phyloP scores from a whole-genome alignment of 176 grass and related monocot species.

The Paspalum vaginatum region DNA sequence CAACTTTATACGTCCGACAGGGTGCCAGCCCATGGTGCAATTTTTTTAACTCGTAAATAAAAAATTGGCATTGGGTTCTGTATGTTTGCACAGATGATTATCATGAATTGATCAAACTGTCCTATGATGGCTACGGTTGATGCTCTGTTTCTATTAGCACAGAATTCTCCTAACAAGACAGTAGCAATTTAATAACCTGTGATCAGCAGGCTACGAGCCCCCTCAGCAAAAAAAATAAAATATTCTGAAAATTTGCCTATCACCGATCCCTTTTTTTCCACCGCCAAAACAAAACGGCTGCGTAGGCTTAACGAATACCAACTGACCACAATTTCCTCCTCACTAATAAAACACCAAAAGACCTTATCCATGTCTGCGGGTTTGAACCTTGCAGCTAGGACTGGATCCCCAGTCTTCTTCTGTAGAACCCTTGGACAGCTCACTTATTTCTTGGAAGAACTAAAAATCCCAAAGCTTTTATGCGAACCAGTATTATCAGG shows the following conservation, averaged over 20 bases:
- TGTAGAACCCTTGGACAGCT: background rate
- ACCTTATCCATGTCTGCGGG: background rate
- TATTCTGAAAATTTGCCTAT: background rate
- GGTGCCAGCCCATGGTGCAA: too few relatives aligned
- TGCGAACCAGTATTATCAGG: background rate
- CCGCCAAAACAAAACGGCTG: background rate
- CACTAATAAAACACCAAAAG: background rate
- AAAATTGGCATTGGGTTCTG: background rate
- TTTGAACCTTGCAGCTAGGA: slow-evolving; percentile 8
- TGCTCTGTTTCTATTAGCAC: background rate
- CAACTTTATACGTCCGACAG: too few relatives aligned
- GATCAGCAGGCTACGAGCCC: background rate
- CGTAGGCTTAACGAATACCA: background rate
- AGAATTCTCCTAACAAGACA: slow-evolving; percentile 2
- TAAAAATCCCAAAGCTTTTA: slow-evolving; percentile 52
- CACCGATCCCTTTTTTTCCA: background rate
- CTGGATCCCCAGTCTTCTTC: background rate
- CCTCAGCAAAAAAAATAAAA: background rate
- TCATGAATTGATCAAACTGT: background rate
- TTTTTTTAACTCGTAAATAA: too few relatives aligned
- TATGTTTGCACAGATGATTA: background rate
- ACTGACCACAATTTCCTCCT: background rate
- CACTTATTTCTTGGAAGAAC: slow-evolving; percentile 2
- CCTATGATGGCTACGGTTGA: background rate
- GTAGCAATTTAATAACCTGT: background rate